Evolutionary conservation across 345 rosid genomes (phyloP).

Genomic region (Cochlearia excelsa): DNA sequence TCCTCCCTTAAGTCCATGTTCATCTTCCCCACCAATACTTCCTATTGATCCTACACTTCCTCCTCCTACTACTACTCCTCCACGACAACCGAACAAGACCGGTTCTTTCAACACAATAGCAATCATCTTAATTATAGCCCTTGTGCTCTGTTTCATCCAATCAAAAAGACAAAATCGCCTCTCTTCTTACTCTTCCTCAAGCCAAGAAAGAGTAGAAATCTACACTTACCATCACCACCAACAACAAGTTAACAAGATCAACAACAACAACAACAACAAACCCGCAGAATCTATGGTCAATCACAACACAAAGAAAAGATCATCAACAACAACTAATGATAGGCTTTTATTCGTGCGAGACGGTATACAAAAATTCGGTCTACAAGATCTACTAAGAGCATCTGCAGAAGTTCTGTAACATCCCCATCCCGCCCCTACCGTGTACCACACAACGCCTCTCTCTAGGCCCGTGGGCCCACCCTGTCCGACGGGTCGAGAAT

Average conservation of each 20-base stretch:
- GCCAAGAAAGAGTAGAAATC: constrained; percentile 31
- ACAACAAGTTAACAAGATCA: not conserved
- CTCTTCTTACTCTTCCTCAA: constrained; percentile 9
- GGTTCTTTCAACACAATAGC: constrained; percentile 25
- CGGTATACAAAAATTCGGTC: constrained; percentile 49
- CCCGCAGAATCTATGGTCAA: constrained; percentile 23
- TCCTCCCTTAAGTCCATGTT: constrained; percentile 49
- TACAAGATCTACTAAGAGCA: constrained; percentile 62
- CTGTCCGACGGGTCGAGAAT: no score
- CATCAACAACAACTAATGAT: constrained; percentile 30
- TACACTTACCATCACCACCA: constrained; percentile 25
- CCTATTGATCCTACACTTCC: constrained; percentile 21
- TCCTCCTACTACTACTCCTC: constrained; percentile 20
- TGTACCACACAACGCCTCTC: no score
- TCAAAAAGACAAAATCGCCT: constrained; percentile 21
- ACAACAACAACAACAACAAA: not conserved
- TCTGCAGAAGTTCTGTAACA: constrained; percentile 78
- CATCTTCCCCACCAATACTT: constrained; percentile 1
- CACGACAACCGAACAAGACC: not conserved
- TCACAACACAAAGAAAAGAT: constrained; percentile 14
- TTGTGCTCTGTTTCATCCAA: constrained; percentile 22
- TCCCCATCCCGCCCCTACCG: no score
- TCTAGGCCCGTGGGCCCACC: no score
- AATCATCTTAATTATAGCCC: constrained; percentile 34
- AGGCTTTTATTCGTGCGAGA: constrained; percentile 49